Base-by-base conservation (phyloP, 106 monocot genomes). In the Platanthera zijinensis region DNA sequence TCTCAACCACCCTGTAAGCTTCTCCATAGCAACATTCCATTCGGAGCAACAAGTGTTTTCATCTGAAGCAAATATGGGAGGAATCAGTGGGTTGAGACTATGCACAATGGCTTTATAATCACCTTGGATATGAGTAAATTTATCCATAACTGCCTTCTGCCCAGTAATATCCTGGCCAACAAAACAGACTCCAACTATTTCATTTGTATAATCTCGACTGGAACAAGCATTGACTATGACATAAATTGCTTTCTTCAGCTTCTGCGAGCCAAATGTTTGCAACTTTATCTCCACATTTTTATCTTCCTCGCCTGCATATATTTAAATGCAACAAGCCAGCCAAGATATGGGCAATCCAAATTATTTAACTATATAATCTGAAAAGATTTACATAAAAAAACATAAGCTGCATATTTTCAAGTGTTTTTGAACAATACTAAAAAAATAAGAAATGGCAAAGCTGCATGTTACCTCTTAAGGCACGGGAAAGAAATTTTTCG, bases 1-100 rank as follows among this genome's bases (percentile, higher is more conserved):
- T 86, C 85, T 87, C 51, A 87, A 79, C 86, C 85, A 93, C 50
- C 96, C 93, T 52, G 89, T 96, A 51, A 96, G 89, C 76, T 87
- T 96, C 73, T 93, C 96, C 89, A 93, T 96, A n/a, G 96, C 90
- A 52, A 74, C 86, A 75, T 96, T 96, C 93, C 96, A 96, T 70
- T 96, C 96, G 17, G 93, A 96, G 57, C 96, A 93, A 66, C 85
- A 96, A 51, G 90, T 86, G 72, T 89, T 84, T 69, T 87, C 96
- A 86, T 96, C 96, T 9, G 87, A 90, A 61, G 90, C 96, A 87
- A 96, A 96, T 66, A 96, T 96, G 3, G 93, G 96, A 51, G 96
- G 96, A 71, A 96, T 90, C 69, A 96, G 72, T 51, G 93, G 89
- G 45, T 87, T 93, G 18, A 90, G 96, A 74, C 86, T 96, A 67